Evolutionary conservation across 805 yeast species (phyloP).

Genomic region (Candida boidinii): DNA sequence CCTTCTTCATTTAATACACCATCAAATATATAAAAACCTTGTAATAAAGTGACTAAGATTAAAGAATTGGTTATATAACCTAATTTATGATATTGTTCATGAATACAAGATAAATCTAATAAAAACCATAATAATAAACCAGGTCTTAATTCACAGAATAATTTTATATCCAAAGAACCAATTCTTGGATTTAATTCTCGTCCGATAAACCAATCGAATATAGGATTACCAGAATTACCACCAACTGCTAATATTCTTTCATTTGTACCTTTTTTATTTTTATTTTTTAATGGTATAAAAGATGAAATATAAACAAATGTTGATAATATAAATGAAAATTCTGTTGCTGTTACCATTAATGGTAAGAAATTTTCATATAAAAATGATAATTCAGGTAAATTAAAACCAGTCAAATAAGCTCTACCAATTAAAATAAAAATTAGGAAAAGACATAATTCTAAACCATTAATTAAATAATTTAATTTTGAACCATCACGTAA

Average conservation of each 20-base stretch:
- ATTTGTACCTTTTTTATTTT: slow-evolving; percentile 44
- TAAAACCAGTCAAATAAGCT: slow-evolving; percentile 31
- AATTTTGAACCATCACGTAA: slow-evolving; percentile 72
- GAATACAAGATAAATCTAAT: slow-evolving; percentile 70
- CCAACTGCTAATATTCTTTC: slow-evolving; percentile 76
- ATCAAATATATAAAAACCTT: slow-evolving; percentile 79
- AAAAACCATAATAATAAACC: slow-evolving; percentile 84
- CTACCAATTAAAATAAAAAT: slow-evolving; percentile 40
- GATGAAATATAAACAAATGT: slow-evolving; percentile 58
- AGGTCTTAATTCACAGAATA: slow-evolving; percentile 91
- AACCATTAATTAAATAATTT: slow-evolving; percentile 77
- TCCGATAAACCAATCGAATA: slow-evolving; percentile 96
- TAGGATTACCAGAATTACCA: slow-evolving; percentile 68
- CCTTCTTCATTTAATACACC: slow-evolving; percentile 92
- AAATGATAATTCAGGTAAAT: slow-evolving; percentile 70
- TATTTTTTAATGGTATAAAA: slow-evolving; percentile 46
- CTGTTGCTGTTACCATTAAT: slow-evolving; percentile 51
- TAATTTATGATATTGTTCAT: slow-evolving; percentile 59
- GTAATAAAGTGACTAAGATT: slow-evolving; percentile 57
- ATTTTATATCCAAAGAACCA: slow-evolving; percentile 78
- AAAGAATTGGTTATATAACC: slow-evolving; percentile 68
- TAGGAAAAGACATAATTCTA: slow-evolving; percentile 36
- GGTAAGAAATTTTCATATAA: slow-evolving; percentile 61
- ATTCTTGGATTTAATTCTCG: slow-evolving; percentile 90
- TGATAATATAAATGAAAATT: slow-evolving; percentile 59